phyloP scores from a whole-genome alignment of 2,329 filamentous ascomycete genomes.

The Fusarium liriodendri region DNA sequence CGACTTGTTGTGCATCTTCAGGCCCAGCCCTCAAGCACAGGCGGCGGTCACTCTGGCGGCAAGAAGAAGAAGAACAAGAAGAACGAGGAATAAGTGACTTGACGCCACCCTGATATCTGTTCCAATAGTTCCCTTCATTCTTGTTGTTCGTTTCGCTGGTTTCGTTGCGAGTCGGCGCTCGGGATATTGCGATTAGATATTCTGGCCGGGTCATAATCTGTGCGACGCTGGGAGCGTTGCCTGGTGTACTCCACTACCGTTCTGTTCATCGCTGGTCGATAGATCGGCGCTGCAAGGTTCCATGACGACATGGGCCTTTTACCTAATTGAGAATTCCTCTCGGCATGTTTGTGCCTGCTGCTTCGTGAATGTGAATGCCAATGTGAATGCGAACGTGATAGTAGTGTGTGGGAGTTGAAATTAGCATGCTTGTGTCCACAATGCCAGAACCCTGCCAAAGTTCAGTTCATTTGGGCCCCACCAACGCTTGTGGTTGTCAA shows the following conservation, averaged over 20 bases:
- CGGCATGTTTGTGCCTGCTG: not conserved
- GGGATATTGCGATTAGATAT: conserved; percentile 59
- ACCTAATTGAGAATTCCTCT: conserved; percentile 38
- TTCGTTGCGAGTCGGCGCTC: conserved; percentile 55
- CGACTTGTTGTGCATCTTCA: conserved; percentile 87
- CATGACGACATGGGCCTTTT: conserved; percentile 28
- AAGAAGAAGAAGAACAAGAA: conserved; percentile 82
- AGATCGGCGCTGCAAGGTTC: conserved; percentile 27
- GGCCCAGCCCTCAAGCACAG: conserved; percentile 68
- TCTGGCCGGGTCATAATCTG: conserved; percentile 46
- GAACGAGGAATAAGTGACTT: conserved; percentile 54
- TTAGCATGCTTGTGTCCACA: not conserved
- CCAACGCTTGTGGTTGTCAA: not conserved
- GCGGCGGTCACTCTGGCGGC: conserved; percentile 59
- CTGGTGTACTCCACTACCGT: conserved; percentile 43
- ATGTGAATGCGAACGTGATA: not conserved
- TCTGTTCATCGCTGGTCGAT: conserved; percentile 35
- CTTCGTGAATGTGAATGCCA: not conserved
- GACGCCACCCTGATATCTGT: conserved; percentile 49
- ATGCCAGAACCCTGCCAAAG: not conserved
- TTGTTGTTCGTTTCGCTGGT: conserved; percentile 53
- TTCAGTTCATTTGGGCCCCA: not conserved
- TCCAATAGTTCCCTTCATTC: conserved; percentile 54
- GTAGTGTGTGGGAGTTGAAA: not conserved
- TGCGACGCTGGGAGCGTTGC: conserved; percentile 44